These are phyloP conservation scores for Cyphellophora europaea DNA, from an alignment of 2,329 filamentous ascomycete species.

Conservation along the genomic window DNA sequence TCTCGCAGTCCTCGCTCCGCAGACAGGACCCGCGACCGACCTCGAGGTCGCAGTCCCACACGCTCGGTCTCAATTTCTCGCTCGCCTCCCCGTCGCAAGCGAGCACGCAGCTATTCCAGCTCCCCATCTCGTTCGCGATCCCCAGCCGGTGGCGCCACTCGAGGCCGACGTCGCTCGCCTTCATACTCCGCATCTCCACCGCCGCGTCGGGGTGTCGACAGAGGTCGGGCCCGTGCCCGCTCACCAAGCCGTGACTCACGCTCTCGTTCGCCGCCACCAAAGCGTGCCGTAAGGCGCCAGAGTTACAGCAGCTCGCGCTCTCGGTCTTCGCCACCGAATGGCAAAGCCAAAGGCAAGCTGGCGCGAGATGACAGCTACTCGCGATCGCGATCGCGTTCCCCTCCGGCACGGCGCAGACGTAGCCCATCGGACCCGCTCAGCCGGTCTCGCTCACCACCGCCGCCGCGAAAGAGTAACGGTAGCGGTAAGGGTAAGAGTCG, in stretches of 20 bases:
- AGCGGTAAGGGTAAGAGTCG: too few relatives aligned
- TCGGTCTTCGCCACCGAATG: too few relatives aligned
- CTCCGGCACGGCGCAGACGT: too few relatives aligned
- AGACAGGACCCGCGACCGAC: conserved; percentile 18
- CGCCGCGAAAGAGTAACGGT: too few relatives aligned
- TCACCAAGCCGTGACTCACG: too few relatives aligned
- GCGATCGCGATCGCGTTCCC: conserved; percentile 15
- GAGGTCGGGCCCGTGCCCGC: too few relatives aligned
- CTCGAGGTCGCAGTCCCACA: conserved; percentile 12
- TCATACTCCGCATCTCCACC: conserved; percentile 13
- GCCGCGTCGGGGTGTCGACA: background rate
- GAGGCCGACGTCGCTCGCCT: conserved; percentile 13
- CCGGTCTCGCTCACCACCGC: too few relatives aligned
- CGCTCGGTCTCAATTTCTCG: conserved; percentile 18
- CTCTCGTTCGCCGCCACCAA: too few relatives aligned
- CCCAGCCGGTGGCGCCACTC: conserved; percentile 8
- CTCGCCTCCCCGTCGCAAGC: conserved; percentile 17
- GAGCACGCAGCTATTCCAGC: conserved; percentile 10
- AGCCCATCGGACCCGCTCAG: too few relatives aligned
- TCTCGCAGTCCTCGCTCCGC: conserved; percentile 20
- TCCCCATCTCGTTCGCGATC: conserved; percentile 17
- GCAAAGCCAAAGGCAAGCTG: too few relatives aligned
- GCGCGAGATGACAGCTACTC: too few relatives aligned
- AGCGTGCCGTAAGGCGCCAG: conserved; percentile 6
- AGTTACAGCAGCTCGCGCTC: conserved; percentile 14